Evolutionary conservation across 306 rosid species (phyloP), one percentile per base, ranked within the genome.

Genomic region (Malus sieversii): DNA sequence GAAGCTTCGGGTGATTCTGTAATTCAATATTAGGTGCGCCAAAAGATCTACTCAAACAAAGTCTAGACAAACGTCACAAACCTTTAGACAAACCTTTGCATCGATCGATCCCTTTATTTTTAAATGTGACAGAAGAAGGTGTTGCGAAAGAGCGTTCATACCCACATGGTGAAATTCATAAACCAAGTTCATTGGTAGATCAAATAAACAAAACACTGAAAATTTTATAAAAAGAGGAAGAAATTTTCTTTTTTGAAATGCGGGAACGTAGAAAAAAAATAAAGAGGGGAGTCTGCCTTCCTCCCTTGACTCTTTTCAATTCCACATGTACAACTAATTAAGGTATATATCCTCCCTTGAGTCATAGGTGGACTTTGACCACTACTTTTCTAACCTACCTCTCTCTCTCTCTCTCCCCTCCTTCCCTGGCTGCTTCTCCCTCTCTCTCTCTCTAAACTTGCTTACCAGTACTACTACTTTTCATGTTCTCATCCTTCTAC

Each of bases 361-460:
- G 78, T 62, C 62, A 80, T 68, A 64, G 81, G 82, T 82, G 23
- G 87, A 81, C 95, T 92, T 89, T 90, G 97, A 92, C 96, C 76
- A 3, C 83, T 85, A 92, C 97, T 92, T 92, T 92, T 92, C 96
- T 78, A 63, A 38, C 46, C 64, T 48, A 48, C 55, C 30, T 12
- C 75, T 13, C n/a, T 57, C 23, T n/a, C 35, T 32, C 35, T 32
- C 25, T 53, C 60, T 7, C 42, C 18, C 13, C 30, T 15, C 74
- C 11, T 4, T 75, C 33, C 46, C 64, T 75, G 84, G 85, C 83
- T 79, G 72, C 82, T 68, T 7, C 48, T 62, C 70, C 11, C 74
- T 74, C 70, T 7, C 48, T 63, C 70, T 29, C 74, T 74, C 70
- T 68, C 73, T 25, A 6, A 35, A 38, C 74, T 40, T 22, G 63